Conservation (phyloP, 139 green algal species). For the Closterium sp. region DNA sequence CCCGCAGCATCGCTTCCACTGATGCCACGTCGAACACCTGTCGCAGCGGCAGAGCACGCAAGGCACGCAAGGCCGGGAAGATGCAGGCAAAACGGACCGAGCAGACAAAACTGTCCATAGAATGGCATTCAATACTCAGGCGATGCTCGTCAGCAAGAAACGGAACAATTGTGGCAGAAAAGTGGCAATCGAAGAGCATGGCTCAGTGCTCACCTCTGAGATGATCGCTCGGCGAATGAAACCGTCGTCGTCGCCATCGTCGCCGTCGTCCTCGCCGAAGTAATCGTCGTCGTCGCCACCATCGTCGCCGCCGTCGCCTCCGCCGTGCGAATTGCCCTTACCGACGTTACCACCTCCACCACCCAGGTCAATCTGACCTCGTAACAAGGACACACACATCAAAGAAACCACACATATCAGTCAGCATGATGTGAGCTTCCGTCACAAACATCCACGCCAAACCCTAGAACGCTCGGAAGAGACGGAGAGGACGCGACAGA, state of each 20-base stretch:
- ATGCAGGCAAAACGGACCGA: too few species aligned
- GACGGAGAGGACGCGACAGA: neutral
- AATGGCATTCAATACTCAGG: too few species aligned
- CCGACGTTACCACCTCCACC: slow-evolving; percentile 22
- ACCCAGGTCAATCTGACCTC: slow-evolving; percentile 19
- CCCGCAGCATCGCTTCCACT: neutral
- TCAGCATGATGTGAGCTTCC: neutral
- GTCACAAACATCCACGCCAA: neutral
- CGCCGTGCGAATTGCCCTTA: slow-evolving; percentile 70
- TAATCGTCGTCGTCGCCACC: slow-evolving; percentile 93
- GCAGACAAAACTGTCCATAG: too few species aligned
- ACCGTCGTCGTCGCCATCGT: slow-evolving; percentile 58
- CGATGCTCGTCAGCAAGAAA: too few species aligned
- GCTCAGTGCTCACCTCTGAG: slow-evolving; percentile 59
- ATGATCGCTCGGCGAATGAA: slow-evolving; percentile 67
- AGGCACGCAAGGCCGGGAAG: neutral
- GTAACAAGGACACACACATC: neutral
- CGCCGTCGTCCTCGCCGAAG: slow-evolving; percentile 69
- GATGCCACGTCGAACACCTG: neutral
- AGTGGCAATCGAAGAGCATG: neutral
- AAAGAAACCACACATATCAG: neutral
- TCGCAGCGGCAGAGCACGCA: neutral
- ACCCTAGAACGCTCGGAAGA: neutral
- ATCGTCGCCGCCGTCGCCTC: slow-evolving; percentile 74
- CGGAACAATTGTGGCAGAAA: neutral